Evolutionary conservation across 768 basidiomycete species (phyloP), one percentile per base, ranked within the genome.

Genomic region (Trametes sanguinea): DNA sequence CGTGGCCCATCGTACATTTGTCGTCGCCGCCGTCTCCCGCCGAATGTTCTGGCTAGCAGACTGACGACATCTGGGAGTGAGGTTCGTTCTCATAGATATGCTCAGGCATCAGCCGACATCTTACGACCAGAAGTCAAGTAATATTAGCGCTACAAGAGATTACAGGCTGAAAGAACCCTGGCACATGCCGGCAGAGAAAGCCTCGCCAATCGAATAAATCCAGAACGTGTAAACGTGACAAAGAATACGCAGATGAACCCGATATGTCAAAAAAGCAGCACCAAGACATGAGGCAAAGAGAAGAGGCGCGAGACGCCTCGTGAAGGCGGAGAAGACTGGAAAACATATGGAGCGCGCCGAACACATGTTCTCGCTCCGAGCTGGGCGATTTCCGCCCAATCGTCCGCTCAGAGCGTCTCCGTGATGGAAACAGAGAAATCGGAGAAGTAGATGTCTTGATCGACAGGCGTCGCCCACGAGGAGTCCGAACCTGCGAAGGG

Each of bases 341-440:
- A 53, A 52, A 52, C 32, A 52, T 17, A 52, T n/a, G 33, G 14
- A 39, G 32, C 32, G 9, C 13, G 47, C 35, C 35, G 17, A 45
- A 22, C 44, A 45, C 17, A 17, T 6, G 35, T 37, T 37, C 35
- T 6, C 35, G 22, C n/a, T n/a, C n/a, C n/a, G n/a, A n/a, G 35
- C 10, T 5, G 35, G 10, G 10, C 35, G 35, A 6, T 37, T 37
- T 5, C 35, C n/a, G 16, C 16, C n/a, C 3, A 35, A 11, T 33
- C 8, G 4, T 4, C 33, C 5, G 35, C 44, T 70, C 74, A 81
- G 57, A 81, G 74, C 60, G 54, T 73, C 69, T 85, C 73, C 54
- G 78, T 81, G 68, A 89, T 82, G 37, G 86, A 85, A 57, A 86
- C 77, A 8, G 86, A 86, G 73, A 89, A 87, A 69, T 87, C 87